Conservation (phyloP, 495 filamentous ascomycete genomes). For the Penicillium robsamsonii region DNA sequence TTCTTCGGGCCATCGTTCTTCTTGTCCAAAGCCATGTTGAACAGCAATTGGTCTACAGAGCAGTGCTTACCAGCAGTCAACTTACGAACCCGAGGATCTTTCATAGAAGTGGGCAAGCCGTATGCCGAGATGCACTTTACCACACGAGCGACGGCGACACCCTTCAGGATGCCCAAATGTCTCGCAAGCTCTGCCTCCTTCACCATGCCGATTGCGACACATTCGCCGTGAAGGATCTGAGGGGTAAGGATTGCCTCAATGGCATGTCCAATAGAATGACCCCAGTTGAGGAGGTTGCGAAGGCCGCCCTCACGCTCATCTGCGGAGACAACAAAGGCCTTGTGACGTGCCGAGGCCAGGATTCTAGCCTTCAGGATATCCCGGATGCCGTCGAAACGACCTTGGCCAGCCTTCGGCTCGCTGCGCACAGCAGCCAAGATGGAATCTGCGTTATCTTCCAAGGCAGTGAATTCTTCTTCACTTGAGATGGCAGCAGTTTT, state of each 20-base stretch:
- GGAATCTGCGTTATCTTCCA: slow-evolving; percentile 74
- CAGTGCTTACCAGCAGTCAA: slow-evolving; percentile 86
- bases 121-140: slow-evolving; percentile 93
- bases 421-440: slow-evolving; percentile 71
- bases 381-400: slow-evolving; percentile 66
- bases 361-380: slow-evolving; percentile 82
- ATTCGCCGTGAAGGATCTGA: slow-evolving; percentile 92
- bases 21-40: slow-evolving; percentile 97
- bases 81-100: slow-evolving; percentile 80
- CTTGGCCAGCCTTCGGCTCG: slow-evolving; percentile 50
- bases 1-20: slow-evolving; percentile 96
- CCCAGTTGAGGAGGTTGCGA: slow-evolving; percentile 93
- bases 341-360: slow-evolving; percentile 82
- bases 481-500: slow-evolving; percentile 98
- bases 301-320: slow-evolving; percentile 95
- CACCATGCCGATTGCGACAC: slow-evolving; percentile 96
- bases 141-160: slow-evolving; percentile 83
- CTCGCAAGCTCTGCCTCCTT: slow-evolving; percentile 93
- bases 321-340: slow-evolving; percentile 87
- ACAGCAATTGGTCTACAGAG: slow-evolving; percentile 81
- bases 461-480: slow-evolving; percentile 76
- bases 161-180: slow-evolving; percentile 82
- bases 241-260: slow-evolving; percentile 94
- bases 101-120: slow-evolving; percentile 80
- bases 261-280: slow-evolving; percentile 97